Evolutionary conservation across 139 green algal species (phyloP), one percentile per base, ranked within the genome.

Genomic region (Chlamydomonas applanata): DNA sequence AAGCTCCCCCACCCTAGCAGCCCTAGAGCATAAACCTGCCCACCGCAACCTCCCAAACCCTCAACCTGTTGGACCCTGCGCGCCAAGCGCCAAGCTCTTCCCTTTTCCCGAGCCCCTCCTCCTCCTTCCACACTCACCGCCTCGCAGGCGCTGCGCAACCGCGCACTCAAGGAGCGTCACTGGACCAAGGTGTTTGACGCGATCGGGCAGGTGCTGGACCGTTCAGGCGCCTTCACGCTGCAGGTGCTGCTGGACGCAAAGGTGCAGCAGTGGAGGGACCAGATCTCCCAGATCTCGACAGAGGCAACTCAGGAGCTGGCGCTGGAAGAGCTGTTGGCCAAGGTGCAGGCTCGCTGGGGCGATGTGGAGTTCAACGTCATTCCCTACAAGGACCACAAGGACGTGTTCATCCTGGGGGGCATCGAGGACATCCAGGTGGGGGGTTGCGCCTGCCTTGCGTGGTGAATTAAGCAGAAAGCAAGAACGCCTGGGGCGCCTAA

Each of bases 331-430:
- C 72, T 94, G 76, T 85, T 97, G 61, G 74, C 78, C 25, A 92
- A 92, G 75, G 86, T 97, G 66, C 63, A 72, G 27, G 49, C 57
- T 0, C 46, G 44, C 22, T 95, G 91, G 92, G 70, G 63, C 25
- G 79, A 86, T 59, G 82, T 94, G n/a, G 91, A 95, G 79, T 90
- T 97, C 65, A 74, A 61, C 1, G 77, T 93, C 20, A 74, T 89
- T 0, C 73, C 85, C 1, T 97, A 95, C 90, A 97, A 97, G 82
- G 92, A 97, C 68, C 76, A 73, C 62, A 95, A 95, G 84, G 92
- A 97, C 73, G 80, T 88, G 57, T 94, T 90, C 79, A 93, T 95
- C 57, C 79, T 97, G 76, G 89, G 88, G 2, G 80, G 73, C 22
- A 80, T 95, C 19, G 92, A 95, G 64, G 90, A 97, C 19, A 87